Base-by-base conservation (phyloP, 371 early-diverging fungal species). In the Nematocida ausubeli region DNA sequence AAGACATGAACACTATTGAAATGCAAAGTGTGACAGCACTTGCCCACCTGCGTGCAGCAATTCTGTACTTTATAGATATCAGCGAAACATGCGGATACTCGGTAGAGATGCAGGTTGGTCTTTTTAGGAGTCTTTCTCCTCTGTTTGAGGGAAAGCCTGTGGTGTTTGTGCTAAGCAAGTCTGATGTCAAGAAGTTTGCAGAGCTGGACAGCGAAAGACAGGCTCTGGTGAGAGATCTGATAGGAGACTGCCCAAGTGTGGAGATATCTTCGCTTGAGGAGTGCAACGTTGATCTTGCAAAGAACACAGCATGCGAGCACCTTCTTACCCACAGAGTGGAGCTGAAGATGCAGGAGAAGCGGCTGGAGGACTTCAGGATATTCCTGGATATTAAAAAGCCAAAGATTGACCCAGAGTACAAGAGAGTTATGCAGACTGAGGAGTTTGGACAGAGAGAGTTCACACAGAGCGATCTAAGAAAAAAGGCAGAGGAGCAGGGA, bases 1-100 rank as follows among this genome's bases (percentile, higher is more conserved):
- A 98, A 88, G 92, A 98, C 82, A 91, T 95, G 83, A 99, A 98
- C 88, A 96, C 96, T 28, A 98, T 99, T 83, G 99, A 99, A 88
- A 98, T 99, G 99, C 98, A 98, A 87, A 93, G 94, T 65, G 95
- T 99, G 82, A 97, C 98, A 14, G 98, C 99, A 39, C 89, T 99
- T 80, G 99, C 99, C 24, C 99, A 99, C 85, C 87, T 99, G 85
- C 89, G 96, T 80, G 91, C 96, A 16, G 92, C 93, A 71, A 91
- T 98, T 82, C 86, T 98, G 86, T 99, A 91, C 90, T 98, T 99
- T 85, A 91, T 98, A 84, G 99, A 99, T 87, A 85, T 96, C 40
- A 94, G 95, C 19, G 98, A 95, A 84, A 93, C 92, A 85, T 99
- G 99, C 88, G 99, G 99, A 55, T 96, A 96, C 89, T 90, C 91